Evolutionary conservation across 495 filamentous ascomycete genomes (phyloP), one percentile per base, ranked within the genome.

Genomic region (Jackrogersella multiformis): DNA sequence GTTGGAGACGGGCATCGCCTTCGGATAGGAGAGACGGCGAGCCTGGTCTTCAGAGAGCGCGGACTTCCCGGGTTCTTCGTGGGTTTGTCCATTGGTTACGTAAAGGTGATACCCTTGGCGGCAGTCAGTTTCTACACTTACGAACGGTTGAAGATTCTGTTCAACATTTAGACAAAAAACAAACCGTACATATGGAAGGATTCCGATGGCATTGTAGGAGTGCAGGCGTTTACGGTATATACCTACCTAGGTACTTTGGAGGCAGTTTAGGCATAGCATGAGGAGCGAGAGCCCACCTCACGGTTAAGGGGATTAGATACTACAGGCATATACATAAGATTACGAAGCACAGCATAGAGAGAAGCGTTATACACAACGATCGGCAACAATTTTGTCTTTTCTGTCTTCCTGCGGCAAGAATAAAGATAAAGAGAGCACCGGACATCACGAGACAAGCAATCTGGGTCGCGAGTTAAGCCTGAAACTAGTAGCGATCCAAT

Each of bases 51-150:
- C 73, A 75, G 82, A 62, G 93, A 95, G 78, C 82, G 82, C 16
- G 96, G 95, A 0, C 80, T 90, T 64, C 82, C 85, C 32, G 95
- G 95, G 1, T 99, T 96, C 77, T 99, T 89, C 79, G 90, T 98
- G 20, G 95, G 95, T 0, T 77, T 99, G 75, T 91, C 90, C 4
- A 97, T 99, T 74, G 95, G 95, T 10, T 99, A 99, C 72, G 82
- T 92, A 58, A 99, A 99, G 80, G 87, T 99, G 56, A 81, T 97
- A 54, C 95, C 95, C 2, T 91, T 99, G 92, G 87, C 79, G 58
- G 95, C 95, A 28, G 90, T 90, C 41, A 89, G 88, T 73, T 88
- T 89, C 73, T 90, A 82, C 58, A 80, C 80, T 7, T 98, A 97
- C 68, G 94, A 97, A 79, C 82, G 94, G 69, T 77, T 88, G 63